Evolutionary conservation across 2,329 filamentous ascomycete species (phyloP), one percentile per base, ranked within the genome.

Genomic region (Fusarium verticillioides): DNA sequence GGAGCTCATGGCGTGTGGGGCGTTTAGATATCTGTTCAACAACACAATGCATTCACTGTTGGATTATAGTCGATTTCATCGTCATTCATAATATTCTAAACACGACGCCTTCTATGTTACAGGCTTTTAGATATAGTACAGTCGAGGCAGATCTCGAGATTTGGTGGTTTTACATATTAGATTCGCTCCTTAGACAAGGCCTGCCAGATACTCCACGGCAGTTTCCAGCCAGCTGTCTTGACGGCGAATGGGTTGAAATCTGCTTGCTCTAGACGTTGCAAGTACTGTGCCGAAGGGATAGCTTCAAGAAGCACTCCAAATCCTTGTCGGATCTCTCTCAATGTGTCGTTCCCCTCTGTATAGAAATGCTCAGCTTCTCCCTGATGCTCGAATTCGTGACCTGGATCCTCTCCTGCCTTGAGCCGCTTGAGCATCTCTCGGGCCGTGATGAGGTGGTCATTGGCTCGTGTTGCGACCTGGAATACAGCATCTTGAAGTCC

Each of bases 401-500:
- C 94, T 0, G 94, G 89, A 54, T 90, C 91, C 75, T 92, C 84
- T 4, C 95, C 94, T 8, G 90, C 91, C 60, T 90, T 90, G 26
- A 97, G 84, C 77, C 93, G 94, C 78, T 91, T 92, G 68, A 98
- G 82, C 95, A 99, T 97, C 81, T 97, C 94, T 66, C 95, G 87
- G 4, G 93, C 96, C 0, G 96, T 98, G 75, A 98, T 97, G 39
- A 99, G 86, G 82, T 99, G 96, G 80, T 99, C 96, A 79, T 97
- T 97, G 11, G 96, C 96, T 42, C 96, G 90, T 0, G 96, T 99
- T 1, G 96, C 96, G 19, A 99, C 94, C 8, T 90, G 88, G 82
- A 98, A 99, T 2, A 98, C 90, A 7, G 95, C 96, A 81, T 99
- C 96, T 69, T 93, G 91, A 23, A 98, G 86, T 0, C 95, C 95